These are phyloP conservation scores for Microbotryum scabiosae DNA, from an alignment of 1,284 basidiomycete genomes.

Conservation along the genomic window DNA sequence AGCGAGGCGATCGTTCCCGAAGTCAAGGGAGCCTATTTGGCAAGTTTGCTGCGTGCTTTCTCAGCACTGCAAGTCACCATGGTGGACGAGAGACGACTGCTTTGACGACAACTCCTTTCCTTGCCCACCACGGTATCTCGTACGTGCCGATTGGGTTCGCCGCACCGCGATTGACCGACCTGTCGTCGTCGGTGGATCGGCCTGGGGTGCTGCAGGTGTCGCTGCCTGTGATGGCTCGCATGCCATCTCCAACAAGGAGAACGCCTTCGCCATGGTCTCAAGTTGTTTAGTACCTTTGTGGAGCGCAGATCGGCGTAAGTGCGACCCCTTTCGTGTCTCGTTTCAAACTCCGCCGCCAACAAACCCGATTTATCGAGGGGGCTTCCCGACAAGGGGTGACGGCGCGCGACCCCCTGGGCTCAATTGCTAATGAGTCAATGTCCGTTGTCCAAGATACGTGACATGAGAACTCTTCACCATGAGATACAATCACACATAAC, in stretches of 20 bases:
- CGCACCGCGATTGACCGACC: constrained; percentile 50
- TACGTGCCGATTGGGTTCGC: constrained; percentile 46
- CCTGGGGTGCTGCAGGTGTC: constrained; percentile 58
- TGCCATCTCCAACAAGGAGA: constrained; percentile 55
- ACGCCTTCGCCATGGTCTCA: constrained; percentile 55
- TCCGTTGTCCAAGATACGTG: no score
- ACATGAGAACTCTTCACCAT: no score
- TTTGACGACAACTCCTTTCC: constrained; percentile 57
- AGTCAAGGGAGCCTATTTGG: no score
- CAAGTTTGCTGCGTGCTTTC: no score
- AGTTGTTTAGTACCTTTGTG: constrained; percentile 46
- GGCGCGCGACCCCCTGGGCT: no score
- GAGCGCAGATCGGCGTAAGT: constrained; percentile 29
- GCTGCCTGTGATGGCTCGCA: constrained; percentile 57
- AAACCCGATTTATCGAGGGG: no score
- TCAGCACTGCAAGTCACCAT: no score
- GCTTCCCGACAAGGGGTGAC: no score
- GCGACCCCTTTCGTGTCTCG: not conserved
- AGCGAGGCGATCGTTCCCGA: no score
- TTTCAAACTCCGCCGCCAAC: no score
- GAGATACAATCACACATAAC: no score
- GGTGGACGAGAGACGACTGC: constrained; percentile 53
- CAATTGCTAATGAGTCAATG: no score
- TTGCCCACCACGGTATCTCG: constrained; percentile 70
- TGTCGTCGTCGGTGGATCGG: constrained; percentile 50